Evolutionary conservation across 148 eudicot genomes (phyloP).

Genomic region (Vaccinium vitisidaea): DNA sequence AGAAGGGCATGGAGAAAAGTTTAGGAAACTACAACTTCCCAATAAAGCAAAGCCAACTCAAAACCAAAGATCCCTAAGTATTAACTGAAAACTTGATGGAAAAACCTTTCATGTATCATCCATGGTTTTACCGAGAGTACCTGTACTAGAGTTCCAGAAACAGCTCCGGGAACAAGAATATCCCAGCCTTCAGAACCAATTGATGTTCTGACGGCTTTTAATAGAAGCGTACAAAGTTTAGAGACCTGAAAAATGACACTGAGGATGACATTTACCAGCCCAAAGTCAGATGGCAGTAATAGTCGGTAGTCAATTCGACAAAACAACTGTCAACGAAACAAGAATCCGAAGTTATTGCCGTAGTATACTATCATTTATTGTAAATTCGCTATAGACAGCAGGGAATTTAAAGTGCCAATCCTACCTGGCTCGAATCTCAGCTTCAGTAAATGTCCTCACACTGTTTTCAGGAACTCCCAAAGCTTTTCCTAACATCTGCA

Average conservation of each 20-base stretch:
- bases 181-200: constrained; percentile 93
- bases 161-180: constrained; percentile 90
- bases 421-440: constrained; percentile 98
- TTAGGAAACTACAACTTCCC: neutral
- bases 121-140: constrained; percentile 29
- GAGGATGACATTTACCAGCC: constrained; percentile 19
- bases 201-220: constrained; percentile 67
- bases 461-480: constrained; percentile 81
- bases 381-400: neutral
- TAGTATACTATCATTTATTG: neutral
- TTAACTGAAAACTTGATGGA: neutral
- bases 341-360: constrained; percentile 1
- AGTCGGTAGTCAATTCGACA: neutral
- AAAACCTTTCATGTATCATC: neutral
- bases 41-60: neutral
- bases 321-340: neutral
- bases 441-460: constrained; percentile 84
- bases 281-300: constrained; percentile 30
- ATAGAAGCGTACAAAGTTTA: constrained; percentile 76
- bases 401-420: neutral
- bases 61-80: neutral
- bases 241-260: constrained; percentile 97
- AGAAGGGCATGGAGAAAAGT: neutral
- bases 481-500: constrained; percentile 87
- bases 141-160: constrained; percentile 77